Base-by-base conservation (phyloP, 2,329 filamentous ascomycete genomes). In the Westerdykella ornata region DNA sequence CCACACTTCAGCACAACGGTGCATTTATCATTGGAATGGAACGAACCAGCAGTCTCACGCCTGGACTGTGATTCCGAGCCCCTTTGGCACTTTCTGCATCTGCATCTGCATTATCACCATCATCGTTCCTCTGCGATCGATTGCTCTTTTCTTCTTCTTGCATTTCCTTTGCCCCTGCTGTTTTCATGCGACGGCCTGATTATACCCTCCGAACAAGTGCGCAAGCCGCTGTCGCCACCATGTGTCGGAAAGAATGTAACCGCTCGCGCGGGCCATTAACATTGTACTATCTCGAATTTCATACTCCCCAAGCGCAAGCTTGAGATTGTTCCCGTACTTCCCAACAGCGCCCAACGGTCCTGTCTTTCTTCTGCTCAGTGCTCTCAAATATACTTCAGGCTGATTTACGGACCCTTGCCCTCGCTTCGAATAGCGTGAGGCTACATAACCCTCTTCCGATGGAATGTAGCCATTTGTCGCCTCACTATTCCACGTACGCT, bases 261-360 rank as follows among this genome's bases (percentile, higher is more conserved):
- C 59, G 64, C 64, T 65, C 64, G 51, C 64, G 63, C 64, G 63
- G 64, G 58, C 52, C 48, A 59, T 56, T 31, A 22, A 28, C 38
- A 17, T 35, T 40, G 30, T 35, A 30, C 29, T 29, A 26, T 26
- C 14, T 31, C 15, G 20, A 29, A 16, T 32, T 39, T 16, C 28
- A 19, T 35, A 26, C 19, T 33, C 5, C 30, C 19, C 22, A 26
- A 26, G 22, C 22, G 8, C 7, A 11, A 7, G 22, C 22, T 26
- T 26, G 22, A 11, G 22, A 26, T 26, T 26, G 22, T 26, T 26
- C 7, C n/a, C 7, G 12, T 11, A 11, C 22, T 26, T 9, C 22
- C 8, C 22, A 26, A 9, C 8, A 26, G 22, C 8, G 7, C 7
- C 22, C 22, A 11, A 26, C 7, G 3, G 8, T 26, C 22, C 22